Percentiles rank a stretch among this genome's conserved stretches.
Evolutionary conservation across 108 stramenopile genomes (phyloP).

Genomic region (Schizochytrium sp.): DNA sequence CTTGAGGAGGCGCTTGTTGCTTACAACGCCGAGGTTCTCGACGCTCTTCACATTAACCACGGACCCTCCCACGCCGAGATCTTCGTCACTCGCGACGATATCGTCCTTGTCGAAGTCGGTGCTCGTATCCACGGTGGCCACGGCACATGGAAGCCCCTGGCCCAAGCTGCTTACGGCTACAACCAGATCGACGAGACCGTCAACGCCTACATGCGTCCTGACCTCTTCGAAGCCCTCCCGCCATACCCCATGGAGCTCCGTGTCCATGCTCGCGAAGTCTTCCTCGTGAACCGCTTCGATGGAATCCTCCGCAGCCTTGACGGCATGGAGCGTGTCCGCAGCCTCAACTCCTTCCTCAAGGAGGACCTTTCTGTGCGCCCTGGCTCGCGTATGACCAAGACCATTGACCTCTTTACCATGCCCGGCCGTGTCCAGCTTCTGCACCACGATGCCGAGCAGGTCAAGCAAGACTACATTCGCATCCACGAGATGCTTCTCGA

Average conservation of each 20-base stretch:
- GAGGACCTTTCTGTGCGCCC: slow-evolving; percentile 44
- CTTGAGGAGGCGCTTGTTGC: slow-evolving; percentile 65
- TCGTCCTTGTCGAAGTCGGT: slow-evolving; percentile 93
- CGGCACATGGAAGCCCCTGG: slow-evolving; percentile 89
- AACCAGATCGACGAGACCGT: slow-evolving; percentile 88
- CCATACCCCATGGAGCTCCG: not conserved
- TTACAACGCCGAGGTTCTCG: slow-evolving; percentile 61
- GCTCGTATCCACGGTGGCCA: slow-evolving; percentile 93
- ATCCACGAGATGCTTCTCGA: slow-evolving; percentile 56
- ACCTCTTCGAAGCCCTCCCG: slow-evolving; percentile 70
- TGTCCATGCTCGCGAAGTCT: slow-evolving; percentile 38
- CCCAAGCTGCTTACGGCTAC: slow-evolving; percentile 82
- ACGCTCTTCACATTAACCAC: slow-evolving; percentile 73
- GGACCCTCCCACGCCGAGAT: slow-evolving; percentile 79
- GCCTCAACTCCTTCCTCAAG: slow-evolving; percentile 13
- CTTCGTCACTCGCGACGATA: slow-evolving; percentile 76
- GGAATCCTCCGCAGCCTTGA: slow-evolving; percentile 45
- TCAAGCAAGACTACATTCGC: slow-evolving; percentile 14
- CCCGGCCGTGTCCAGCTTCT: slow-evolving; percentile 63
- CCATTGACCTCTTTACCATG: slow-evolving; percentile 66
- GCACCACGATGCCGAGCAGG: slow-evolving; percentile 14
- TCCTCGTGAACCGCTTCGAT: slow-evolving; percentile 16
- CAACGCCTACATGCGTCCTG: slow-evolving; percentile 82
- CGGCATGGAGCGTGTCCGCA: slow-evolving; percentile 34
- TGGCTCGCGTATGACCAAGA: slow-evolving; percentile 23